A percentile compares a stretch with the other conserved stretches of the same genome.
phyloP scores from a whole-genome alignment of 495 filamentous ascomycete genomes.

The Penicillium tannophilum region DNA sequence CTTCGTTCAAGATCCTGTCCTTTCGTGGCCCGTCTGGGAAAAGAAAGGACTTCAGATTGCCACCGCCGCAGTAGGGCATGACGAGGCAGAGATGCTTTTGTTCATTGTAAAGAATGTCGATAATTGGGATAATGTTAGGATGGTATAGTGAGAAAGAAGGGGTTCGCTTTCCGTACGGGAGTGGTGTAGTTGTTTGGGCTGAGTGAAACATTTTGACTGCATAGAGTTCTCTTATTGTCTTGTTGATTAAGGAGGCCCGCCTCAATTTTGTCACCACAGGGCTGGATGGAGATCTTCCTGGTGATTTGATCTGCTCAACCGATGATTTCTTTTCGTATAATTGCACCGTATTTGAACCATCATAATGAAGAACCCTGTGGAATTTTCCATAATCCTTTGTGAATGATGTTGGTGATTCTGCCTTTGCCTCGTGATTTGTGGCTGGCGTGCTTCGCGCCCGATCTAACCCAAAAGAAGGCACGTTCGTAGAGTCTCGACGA shows the following conservation, averaged over 20 bases:
- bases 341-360: conserved; percentile 12
- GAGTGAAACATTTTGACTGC: not conserved
- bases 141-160: not conserved
- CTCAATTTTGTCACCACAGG: not conserved
- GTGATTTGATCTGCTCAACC: not conserved
- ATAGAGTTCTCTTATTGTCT: not conserved
- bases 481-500: not conserved
- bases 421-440: not conserved
- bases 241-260: not conserved
- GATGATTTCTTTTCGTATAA: conserved; percentile 15
- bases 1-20: not conserved
- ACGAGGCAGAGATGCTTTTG: conserved; percentile 21
- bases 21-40: not conserved
- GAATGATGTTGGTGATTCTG: not conserved
- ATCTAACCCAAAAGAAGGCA: not conserved
- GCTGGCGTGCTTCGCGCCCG: not conserved
- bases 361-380: conserved; percentile 15
- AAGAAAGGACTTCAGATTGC: conserved; percentile 18
- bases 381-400: not conserved
- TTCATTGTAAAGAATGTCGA: conserved; percentile 22
- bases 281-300: not conserved
- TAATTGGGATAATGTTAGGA: conserved; percentile 21
- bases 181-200: not conserved
- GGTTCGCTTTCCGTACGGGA: not conserved
- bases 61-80: conserved; percentile 21